Base-by-base conservation (phyloP, 2,329 filamentous ascomycete genomes). In the Aspergillus puulaauensis region DNA sequence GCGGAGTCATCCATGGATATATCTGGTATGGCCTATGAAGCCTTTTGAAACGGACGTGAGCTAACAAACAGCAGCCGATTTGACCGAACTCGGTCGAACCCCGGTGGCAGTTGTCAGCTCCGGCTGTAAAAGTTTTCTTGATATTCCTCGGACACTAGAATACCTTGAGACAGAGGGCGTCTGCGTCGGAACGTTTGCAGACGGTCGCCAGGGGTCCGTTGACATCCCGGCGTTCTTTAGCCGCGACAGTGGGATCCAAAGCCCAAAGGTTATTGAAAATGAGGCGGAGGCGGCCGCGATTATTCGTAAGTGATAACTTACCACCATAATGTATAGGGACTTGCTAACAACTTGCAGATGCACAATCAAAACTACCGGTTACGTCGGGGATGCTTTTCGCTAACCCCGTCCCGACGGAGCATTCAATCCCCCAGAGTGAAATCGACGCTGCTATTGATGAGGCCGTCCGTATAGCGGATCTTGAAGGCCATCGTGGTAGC, bases 191-290 rank as follows among this genome's bases (percentile, higher is more conserved):
- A 98, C 95, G 2, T 99, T 98, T 77, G 88, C 91, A 23, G 91
- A 96, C 74, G 91, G 90, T 1, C 84, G 90, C 39, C 75, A 78
- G 24, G 89, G 86, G 2, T 77, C 82, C 6, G 83, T 97, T 41
- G 89, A 96, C 67, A 95, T 98, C 68, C 95, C 95, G 1, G 91
- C 90, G 0, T 99, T 99, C 74, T 99, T 90, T 84, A 90, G 90
- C 0, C 82, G 93, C 41, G 91, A 97, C 43, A 97, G 93, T 73
- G 91, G 92, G 12, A 78, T 89, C 52, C 86, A 81, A 73, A 96
- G 91, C 69, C 93, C 93, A 0, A 84, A 85, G 21, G 84, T 90
- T 1, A 84, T 97, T 43, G 77, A 86, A 53, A 83, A 88, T 63
- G 91, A 96, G 70, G 81, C 81, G 55, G 90, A 98, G 70, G 95